Conservation (phyloP, 1,284 basidiomycete genomes). For the Pseudozyma flocculosa region DNA sequence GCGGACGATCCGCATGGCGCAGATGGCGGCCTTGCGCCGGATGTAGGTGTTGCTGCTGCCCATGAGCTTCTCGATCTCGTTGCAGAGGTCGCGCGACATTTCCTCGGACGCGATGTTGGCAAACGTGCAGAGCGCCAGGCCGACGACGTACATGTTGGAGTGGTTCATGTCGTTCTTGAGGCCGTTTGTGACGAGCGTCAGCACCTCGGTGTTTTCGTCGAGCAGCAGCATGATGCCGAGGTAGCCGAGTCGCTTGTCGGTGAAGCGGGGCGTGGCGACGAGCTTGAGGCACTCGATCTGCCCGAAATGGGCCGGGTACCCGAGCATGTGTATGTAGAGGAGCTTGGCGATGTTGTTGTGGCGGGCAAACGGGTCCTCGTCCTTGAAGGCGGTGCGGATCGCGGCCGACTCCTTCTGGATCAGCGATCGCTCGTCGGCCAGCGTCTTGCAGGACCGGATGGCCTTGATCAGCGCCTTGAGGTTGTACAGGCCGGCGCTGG, state of each 20-base stretch:
- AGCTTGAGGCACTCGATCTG: constrained; percentile 99
- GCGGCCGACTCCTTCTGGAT: constrained; percentile 98
- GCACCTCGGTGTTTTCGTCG: constrained; percentile 96
- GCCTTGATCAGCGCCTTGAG: constrained; percentile 60
- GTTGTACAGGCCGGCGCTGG: constrained; percentile 56
- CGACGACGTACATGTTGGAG: constrained; percentile 98
- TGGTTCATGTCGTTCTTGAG: constrained; percentile 99
- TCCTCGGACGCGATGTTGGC: constrained; percentile 94
- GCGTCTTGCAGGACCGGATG: constrained; percentile 70
- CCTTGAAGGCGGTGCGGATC: constrained; percentile 94
- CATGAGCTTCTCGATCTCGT: constrained; percentile 92
- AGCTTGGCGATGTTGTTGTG: constrained; percentile 98
- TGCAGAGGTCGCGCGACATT: constrained; percentile 55
- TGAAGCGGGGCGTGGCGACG: constrained; percentile 94
- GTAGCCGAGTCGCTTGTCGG: constrained; percentile 95
- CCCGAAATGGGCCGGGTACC: constrained; percentile 97
- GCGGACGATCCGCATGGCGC: constrained; percentile 92
- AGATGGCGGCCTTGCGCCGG: constrained; percentile 96
- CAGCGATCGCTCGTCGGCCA: constrained; percentile 94
- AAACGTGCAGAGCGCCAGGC: constrained; percentile 94
- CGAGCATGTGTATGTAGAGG: constrained; percentile 99
- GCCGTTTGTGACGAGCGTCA: constrained; percentile 96
- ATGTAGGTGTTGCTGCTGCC: constrained; percentile 98
- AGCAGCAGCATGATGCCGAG: constrained; percentile 95
- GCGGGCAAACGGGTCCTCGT: constrained; percentile 76